phyloP scores from a whole-genome alignment of 2,329 filamentous ascomycete species.

The Purpureocillium lavendulum region DNA sequence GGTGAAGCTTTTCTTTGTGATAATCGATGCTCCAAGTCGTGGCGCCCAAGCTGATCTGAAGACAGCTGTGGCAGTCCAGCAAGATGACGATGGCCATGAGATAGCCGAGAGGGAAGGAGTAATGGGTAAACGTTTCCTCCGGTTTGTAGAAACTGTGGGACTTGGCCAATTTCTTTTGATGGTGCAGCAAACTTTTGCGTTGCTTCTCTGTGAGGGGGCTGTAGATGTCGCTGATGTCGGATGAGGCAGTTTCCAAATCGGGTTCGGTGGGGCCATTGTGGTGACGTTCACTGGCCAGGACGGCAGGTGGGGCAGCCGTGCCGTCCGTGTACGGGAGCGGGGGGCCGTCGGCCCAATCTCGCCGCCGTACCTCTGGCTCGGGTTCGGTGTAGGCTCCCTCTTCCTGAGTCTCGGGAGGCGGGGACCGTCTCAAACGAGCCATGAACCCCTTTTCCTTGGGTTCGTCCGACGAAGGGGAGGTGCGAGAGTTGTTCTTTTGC shows the following conservation, averaged over 20 bases:
- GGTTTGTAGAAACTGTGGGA: constrained; percentile 87
- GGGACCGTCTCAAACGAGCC: too few relatives aligned
- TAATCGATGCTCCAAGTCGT: constrained; percentile 75
- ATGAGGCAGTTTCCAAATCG: constrained; percentile 31
- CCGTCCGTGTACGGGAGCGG: too few relatives aligned
- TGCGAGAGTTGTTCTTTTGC: too few relatives aligned
- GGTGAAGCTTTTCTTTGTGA: constrained; percentile 48
- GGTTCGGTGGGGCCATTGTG: constrained; percentile 7
- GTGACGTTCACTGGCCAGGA: constrained; percentile 9
- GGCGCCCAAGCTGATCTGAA: constrained; percentile 72
- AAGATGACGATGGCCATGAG: constrained; percentile 72
- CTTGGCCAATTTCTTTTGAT: constrained; percentile 71
- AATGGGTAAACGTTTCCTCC: constrained; percentile 75
- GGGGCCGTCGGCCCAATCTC: too few relatives aligned
- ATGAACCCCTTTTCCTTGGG: too few relatives aligned
- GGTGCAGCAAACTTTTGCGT: constrained; percentile 62
- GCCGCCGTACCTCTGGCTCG: too few relatives aligned
- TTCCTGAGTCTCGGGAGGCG: too few relatives aligned
- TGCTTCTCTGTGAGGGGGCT: constrained; percentile 58
- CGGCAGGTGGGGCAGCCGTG: too few relatives aligned
- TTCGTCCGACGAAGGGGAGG: too few relatives aligned
- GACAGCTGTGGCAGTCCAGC: constrained; percentile 68
- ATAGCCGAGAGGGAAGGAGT: constrained; percentile 66
- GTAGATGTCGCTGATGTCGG: constrained; percentile 27
- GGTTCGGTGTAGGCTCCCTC: too few relatives aligned